Base-by-base conservation (phyloP, 805 yeast species). In the Torulaspora gathmanii region DNA sequence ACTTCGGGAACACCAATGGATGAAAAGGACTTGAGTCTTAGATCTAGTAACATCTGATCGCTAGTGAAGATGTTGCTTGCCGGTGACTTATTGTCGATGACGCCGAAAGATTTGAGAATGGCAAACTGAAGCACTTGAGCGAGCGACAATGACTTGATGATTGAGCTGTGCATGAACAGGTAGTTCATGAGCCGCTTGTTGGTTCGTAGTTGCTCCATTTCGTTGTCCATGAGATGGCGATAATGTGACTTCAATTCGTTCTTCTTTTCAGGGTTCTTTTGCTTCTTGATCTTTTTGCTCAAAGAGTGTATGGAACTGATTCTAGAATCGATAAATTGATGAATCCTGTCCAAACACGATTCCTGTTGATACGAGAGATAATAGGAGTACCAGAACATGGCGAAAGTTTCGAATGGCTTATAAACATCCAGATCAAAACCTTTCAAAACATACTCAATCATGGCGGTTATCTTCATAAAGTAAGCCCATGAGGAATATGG, bases 371-470 rank as follows among this genome's bases (percentile, higher is more conserved):
- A 71, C 5, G 73, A 54, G 33, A 87, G 63, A 54, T 76, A 75
- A 29, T 75, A 71, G 0, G 74, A 70, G 58, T 80, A 82, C 88
- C 91, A 86, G 60, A 78, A 83, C 66, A 84, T 78, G 22, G 77
- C 65, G 44, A 74, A 73, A 44, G 73, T 68, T 61, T 91, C 98
- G 72, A 83, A 83, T 10, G 75, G 73, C 53, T 79, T 79, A 61
- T 84, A 86, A 11, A 88, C 63, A 19, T 86, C 86, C 31, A 86
- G 71, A 54, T 85, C 91, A 53, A 88, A 78, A 1, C 95, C 93
- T 46, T 79, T 75, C 25, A 87, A 63, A 1, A 79, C 75, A n/a
- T 82, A 78, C 58, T 85, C 83, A 12, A 78, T 55, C 95, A 91
- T 91, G 27, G 77, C 68, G 29, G 71, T 71, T 33, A 89, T 64